Evolutionary conservation across 768 basidiomycete species (phyloP).

Genomic region (Nidularia pulvinata): DNA sequence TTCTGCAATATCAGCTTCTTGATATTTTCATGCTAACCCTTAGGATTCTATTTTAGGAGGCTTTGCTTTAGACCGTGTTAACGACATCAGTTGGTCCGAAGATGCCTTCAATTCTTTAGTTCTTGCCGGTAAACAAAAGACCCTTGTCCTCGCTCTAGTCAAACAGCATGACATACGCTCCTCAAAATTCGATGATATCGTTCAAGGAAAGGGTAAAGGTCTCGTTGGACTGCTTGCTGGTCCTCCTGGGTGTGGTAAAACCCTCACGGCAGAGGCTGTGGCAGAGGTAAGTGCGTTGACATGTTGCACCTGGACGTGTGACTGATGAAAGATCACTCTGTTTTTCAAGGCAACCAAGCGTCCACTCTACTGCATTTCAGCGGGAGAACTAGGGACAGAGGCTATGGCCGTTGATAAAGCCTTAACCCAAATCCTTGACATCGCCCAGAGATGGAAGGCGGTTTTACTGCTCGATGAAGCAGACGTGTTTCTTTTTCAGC

Average conservation of each 20-base stretch:
- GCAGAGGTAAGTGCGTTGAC: slow-evolving; percentile 5
- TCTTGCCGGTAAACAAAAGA: slow-evolving; percentile 25
- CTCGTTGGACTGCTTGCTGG: slow-evolving; percentile 19
- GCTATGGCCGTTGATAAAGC: slow-evolving; percentile 16
- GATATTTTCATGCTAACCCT: neutral
- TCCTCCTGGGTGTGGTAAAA: slow-evolving; percentile 32
- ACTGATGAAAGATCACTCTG: too few relatives aligned
- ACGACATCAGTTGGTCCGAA: slow-evolving; percentile 25
- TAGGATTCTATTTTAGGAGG: slow-evolving; percentile 12
- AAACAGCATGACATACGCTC: slow-evolving; percentile 11
- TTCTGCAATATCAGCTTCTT: neutral
- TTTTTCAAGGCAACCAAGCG: slow-evolving; percentile 14
- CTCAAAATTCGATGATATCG: slow-evolving; percentile 25
- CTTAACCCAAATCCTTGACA: slow-evolving; percentile 16
- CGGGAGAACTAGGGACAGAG: slow-evolving; percentile 28
- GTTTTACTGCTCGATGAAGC: slow-evolving; percentile 33
- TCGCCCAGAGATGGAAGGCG: slow-evolving; percentile 29
- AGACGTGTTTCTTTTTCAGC: slow-evolving; percentile 27
- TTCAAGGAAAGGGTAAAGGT: slow-evolving; percentile 26
- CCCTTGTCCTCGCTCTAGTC: slow-evolving; percentile 24
- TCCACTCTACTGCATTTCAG: slow-evolving; percentile 24
- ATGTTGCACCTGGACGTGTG: too few relatives aligned
- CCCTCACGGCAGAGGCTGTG: slow-evolving; percentile 29
- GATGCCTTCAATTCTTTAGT: slow-evolving; percentile 30
- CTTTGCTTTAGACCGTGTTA: slow-evolving; percentile 22